Conservation (phyloP, 2,329 filamentous ascomycete genomes). For the Colletotrichum sp. region DNA sequence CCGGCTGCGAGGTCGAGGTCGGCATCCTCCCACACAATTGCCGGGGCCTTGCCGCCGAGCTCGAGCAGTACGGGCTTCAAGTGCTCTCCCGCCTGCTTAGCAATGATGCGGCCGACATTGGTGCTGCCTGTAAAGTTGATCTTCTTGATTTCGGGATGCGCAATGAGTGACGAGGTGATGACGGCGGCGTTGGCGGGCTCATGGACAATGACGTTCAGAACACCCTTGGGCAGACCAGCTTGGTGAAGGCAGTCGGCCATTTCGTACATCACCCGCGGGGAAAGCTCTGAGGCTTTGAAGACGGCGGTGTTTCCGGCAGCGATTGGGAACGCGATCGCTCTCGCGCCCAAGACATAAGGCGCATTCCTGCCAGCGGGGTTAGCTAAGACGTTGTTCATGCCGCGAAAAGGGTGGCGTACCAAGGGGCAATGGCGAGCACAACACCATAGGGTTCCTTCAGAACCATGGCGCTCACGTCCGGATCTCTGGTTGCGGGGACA, state of each 20-base stretch:
- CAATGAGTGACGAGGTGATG: conserved; percentile 72
- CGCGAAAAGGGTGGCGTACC: conserved; percentile 52
- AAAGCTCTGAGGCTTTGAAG: conserved; percentile 73
- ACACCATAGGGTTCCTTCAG: conserved; percentile 79
- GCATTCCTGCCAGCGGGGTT: conserved; percentile 54
- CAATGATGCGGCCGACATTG: conserved; percentile 74
- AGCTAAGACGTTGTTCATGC: not conserved
- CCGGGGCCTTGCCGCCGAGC: conserved; percentile 81
- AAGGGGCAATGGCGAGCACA: conserved; percentile 79
- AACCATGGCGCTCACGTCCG: conserved; percentile 61
- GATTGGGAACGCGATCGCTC: conserved; percentile 66
- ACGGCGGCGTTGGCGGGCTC: conserved; percentile 69
- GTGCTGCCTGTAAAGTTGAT: conserved; percentile 88
- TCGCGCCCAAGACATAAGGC: conserved; percentile 57
- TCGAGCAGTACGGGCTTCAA: conserved; percentile 84
- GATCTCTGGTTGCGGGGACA: conserved; percentile 37
- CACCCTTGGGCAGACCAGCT: conserved; percentile 78
- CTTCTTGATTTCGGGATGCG: conserved; percentile 72
- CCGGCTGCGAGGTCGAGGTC: conserved; percentile 74
- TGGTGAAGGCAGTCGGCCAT: conserved; percentile 70
- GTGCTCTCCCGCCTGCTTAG: conserved; percentile 70
- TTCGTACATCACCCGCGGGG: conserved; percentile 67
- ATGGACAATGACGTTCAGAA: conserved; percentile 73
- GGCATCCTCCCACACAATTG: conserved; percentile 82
- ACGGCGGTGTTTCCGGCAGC: conserved; percentile 81